Percentiles rank a stretch among this genome's conserved stretches.
phyloP scores from a whole-genome alignment of 2,329 filamentous ascomycete genomes.

The Fusarium sp. region DNA sequence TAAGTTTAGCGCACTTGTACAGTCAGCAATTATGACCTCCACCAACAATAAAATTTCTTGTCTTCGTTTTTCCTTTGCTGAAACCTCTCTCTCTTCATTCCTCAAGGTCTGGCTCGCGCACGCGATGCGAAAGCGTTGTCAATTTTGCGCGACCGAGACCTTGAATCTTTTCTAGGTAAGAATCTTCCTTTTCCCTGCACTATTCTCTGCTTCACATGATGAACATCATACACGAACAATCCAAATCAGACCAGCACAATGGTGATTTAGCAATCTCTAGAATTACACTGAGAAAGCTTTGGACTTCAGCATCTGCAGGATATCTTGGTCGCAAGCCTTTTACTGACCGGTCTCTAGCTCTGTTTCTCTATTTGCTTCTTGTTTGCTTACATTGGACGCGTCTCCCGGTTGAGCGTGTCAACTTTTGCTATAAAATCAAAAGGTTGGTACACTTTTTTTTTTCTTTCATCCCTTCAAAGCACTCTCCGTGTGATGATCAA shows the following conservation, averaged over 20 bases:
- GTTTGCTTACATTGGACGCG: constrained; percentile 18
- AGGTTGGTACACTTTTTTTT: constrained; percentile 57
- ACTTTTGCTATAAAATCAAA: constrained; percentile 50
- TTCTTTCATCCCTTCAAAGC: constrained; percentile 7
- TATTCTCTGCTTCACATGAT: constrained; percentile 48
- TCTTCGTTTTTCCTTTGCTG: constrained; percentile 18
- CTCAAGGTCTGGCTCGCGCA: constrained; percentile 38
- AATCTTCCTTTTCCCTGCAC: neutral
- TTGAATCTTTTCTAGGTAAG: constrained; percentile 44
- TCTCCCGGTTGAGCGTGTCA: constrained; percentile 6
- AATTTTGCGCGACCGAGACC: constrained; percentile 19
- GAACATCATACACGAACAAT: constrained; percentile 65
- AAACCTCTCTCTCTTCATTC: constrained; percentile 37
- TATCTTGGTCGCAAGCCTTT: neutral
- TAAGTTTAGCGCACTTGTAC: constrained; percentile 43
- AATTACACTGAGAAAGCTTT: constrained; percentile 67
- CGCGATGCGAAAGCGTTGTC: constrained; percentile 43
- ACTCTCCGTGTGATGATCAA: constrained; percentile 68
- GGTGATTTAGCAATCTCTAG: constrained; percentile 65
- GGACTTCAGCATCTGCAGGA: constrained; percentile 35
- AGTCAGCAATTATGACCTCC: constrained; percentile 44
- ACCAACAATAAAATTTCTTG: constrained; percentile 45
- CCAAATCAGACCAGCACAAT: constrained; percentile 71
- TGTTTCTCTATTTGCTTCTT: neutral
- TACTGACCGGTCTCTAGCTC: constrained; percentile 35